Evolutionary conservation across 805 yeast species (phyloP), one percentile per base, ranked within the genome.

Genomic region (Hanseniaspora nectarophila): DNA sequence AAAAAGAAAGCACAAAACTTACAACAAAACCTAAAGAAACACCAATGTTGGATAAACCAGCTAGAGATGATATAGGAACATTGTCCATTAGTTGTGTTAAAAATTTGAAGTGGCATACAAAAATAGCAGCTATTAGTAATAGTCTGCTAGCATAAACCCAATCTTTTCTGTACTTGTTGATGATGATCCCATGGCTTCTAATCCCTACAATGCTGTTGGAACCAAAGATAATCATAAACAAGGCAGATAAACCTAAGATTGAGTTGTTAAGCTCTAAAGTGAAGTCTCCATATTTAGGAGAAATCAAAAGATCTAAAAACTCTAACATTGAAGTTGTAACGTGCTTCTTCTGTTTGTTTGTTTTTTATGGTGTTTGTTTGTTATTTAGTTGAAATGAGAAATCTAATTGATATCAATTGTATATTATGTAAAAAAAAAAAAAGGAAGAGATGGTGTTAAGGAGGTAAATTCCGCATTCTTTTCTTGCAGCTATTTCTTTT

Each of bases 201-300:
- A 67, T 51, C 34, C 56, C 47, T 26, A 59, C 55, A n/a, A 73
- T 59, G 48, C 71, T 72, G 55, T 63, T 61, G 1, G 63, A 37
- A 4, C 81, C 82, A 32, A 69, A 59, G 0, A 70, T 18, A 2
- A 78, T 56, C 70, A 77, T 70, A 23, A 70, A 62, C 15, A 71
- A 32, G 13, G 76, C 74, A 0, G 73, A 56, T 1, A 63, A 48
- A 18, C 74, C 68, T 50, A 74, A 69, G 5, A 79, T 56, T 0
- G 68, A 65, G 26, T 82, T 83, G 57, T 77, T 68, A 59, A 80
- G 76, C 56, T 85, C 80, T 6, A 77, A 77, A 1, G 84, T 74
- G 48, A 80, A 69, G 57, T 80, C 86, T 35, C 74, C 74, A 60
- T 74, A 71, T n/a, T 46, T 47, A 18, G 51, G 59, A 0, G 75